Base-by-base conservation (phyloP, 192 early-diverging fungal species). In the Linnemannia schmuckeri region DNA sequence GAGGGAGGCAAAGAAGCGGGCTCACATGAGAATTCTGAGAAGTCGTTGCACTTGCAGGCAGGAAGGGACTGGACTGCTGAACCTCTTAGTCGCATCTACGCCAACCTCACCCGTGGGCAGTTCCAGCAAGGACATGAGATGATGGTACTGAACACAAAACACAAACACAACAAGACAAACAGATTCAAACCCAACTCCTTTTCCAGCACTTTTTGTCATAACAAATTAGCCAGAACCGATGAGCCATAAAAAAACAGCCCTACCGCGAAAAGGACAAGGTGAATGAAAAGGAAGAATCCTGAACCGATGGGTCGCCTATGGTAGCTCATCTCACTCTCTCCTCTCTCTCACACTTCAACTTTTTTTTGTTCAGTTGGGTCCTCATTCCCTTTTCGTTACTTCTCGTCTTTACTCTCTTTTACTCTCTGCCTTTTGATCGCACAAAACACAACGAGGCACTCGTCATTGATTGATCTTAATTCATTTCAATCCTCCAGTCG, bases 1-100 rank as follows among this genome's bases (percentile, higher is more conserved):
- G 49, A 20, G 18, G 18, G 49, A 52, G 17, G 49, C 37, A 52
- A 52, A 4, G 49, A 66, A 66, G 10, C 13, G 61, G 61, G 61
- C 61, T 66, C 61, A 66, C 27, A 66, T 66, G 61, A 66, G 61
- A 66, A 66, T 66, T 66, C 61, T 33, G 30, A 66, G 61, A 66
- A 66, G 27, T 30, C 30, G 49, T 18, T 52, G 18, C 49, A 22
- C 17, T 52, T 52, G 18, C 15, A 52, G 49, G 49, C 18, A 18
- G 2, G 44, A 10, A 52, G 49, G 49, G 49, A 52, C 47, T 49
- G 47, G 47, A 49, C 20, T 52, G 5, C 49, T 52, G 18, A 52
- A 52, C 18, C 49, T 52, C 49, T 52, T 52, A 52, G 49, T 5
- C 18, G 49, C 49, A 52, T 52, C 17, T 52, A 22, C 49, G 49